These are phyloP conservation scores for Pelargonium australe DNA, from an alignment of 441 rosid genomes.

Conservation along the genomic window DNA sequence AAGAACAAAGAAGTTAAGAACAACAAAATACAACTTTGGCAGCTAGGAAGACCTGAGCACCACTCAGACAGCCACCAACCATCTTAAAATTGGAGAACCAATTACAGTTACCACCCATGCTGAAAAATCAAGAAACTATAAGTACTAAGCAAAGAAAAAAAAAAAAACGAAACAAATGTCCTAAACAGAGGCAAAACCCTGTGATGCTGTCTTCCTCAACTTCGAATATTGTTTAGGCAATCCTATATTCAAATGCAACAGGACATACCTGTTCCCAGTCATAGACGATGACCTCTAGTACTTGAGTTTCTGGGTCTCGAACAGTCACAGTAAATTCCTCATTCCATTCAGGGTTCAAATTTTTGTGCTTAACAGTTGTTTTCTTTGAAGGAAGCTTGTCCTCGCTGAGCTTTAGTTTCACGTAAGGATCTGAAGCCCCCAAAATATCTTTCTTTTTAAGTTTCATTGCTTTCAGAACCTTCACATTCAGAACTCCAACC, in stretches of 20 bases:
- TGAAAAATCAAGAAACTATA: too few species aligned
- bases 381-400: constrained; percentile 24
- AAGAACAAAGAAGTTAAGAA: constrained; percentile 15
- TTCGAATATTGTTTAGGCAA: too few species aligned
- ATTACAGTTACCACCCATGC: too few species aligned
- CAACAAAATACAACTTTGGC: background rate
- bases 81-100: too few species aligned
- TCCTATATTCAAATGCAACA: background rate
- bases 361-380: constrained; percentile 24
- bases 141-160: too few species aligned
- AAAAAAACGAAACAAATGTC: background rate
- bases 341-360: constrained; percentile 29
- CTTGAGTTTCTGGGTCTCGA: constrained; percentile 27
- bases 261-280: constrained; percentile 48
- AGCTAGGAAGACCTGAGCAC: too few species aligned
- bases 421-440: constrained; percentile 31
- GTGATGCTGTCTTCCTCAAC: too few species aligned
- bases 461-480: constrained; percentile 24
- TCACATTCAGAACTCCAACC: constrained; percentile 23
- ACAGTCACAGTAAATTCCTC: constrained; percentile 26
- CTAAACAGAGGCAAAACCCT: background rate
- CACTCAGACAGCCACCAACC: too few species aligned
- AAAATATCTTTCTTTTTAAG: constrained; percentile 27
- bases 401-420: constrained; percentile 24
- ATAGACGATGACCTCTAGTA: constrained; percentile 24